phyloP scores from a whole-genome alignment of 2,329 filamentous ascomycete genomes.

The Colletotrichum plurivorum region DNA sequence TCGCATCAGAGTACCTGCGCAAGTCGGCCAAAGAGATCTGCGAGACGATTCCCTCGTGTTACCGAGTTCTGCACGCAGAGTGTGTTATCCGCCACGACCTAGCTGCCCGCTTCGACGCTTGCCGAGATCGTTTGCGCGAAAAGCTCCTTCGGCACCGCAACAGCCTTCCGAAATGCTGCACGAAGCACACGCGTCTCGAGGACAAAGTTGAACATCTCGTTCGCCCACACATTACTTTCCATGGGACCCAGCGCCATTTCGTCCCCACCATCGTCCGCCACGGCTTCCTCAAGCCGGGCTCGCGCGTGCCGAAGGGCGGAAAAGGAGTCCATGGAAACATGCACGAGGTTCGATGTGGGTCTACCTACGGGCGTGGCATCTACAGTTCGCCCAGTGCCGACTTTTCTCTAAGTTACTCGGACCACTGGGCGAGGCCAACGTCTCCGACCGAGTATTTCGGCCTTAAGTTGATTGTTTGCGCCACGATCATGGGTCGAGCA shows the following conservation, averaged over 20 bases:
- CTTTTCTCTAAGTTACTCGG: slow-evolving; percentile 55
- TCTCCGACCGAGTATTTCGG: slow-evolving; percentile 51
- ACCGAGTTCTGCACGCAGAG: slow-evolving; percentile 56
- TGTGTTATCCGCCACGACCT: slow-evolving; percentile 53
- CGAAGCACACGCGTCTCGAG: slow-evolving; percentile 42
- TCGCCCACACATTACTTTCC: slow-evolving; percentile 55
- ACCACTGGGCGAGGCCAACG: slow-evolving; percentile 47
- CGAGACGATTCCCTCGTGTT: slow-evolving; percentile 46
- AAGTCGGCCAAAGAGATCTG: slow-evolving; percentile 51
- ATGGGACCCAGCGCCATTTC: slow-evolving; percentile 53
- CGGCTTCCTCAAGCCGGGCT: slow-evolving; percentile 57
- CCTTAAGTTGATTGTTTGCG: slow-evolving; percentile 60
- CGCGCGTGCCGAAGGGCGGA: slow-evolving; percentile 33
- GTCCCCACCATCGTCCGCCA: slow-evolving; percentile 60
- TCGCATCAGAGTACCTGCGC: slow-evolving; percentile 49
- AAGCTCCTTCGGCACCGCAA: slow-evolving; percentile 41
- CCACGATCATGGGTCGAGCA: slow-evolving; percentile 60
- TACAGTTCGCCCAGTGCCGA: slow-evolving; percentile 58
- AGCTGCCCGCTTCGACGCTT: slow-evolving; percentile 47
- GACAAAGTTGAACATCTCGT: slow-evolving; percentile 54
- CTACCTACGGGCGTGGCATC: slow-evolving; percentile 57
- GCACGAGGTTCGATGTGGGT: slow-evolving; percentile 51
- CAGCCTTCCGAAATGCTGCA: slow-evolving; percentile 9
- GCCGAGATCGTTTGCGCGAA: slow-evolving; percentile 45
- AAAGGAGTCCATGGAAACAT: slow-evolving; percentile 1